Evolutionary conservation across 306 rosid species (phyloP), one percentile per base, ranked within the genome.

Genomic region (Vigna nakashimae): DNA sequence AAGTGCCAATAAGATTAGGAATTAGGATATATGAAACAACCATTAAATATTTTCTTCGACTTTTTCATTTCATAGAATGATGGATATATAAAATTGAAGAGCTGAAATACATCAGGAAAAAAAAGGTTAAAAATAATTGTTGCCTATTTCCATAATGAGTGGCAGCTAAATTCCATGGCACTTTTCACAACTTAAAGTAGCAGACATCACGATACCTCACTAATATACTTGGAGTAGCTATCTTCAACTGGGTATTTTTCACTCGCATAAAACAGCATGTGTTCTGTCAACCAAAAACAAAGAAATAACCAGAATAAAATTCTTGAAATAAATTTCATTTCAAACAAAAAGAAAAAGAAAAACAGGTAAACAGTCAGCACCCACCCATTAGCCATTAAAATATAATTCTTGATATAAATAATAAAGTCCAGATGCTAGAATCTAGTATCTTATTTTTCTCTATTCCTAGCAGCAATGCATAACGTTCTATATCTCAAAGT

Each of bases 261-360:
- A 84, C 99, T 95, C n/a, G 98, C 98, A 88, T 86, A 95, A 88
- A 92, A 92, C 88, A 95, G 87, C 98, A 95, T 95, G 82, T 95
- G 98, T 84, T 92, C 99, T 95, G 91, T 79, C 77, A 82, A 49
- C 16, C 75, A 70, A 32, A 69, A 42, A 75, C 43, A 48, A 38
- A 76, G 76, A 78, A 78, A 45, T 48, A 34, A 71, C 56, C 74
- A 69, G 65, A 77, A 49, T 52, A 53, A 75, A 52, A 12, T 48
- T 20, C 34, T 16, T 12, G 7, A 3, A 30, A n/a, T 11, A 32
- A 12, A 62, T 17, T 34, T 79, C 78, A 60, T 34, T 42, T 9
- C 34, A 62, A 22, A 13, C 72, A n/a, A 1, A 70, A 60, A n/a
- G n/a, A n/a, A 48, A 70, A 70, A 36, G 6, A 49, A 57, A 77